Conservation (phyloP, 1,139 yeast species). For the Yamadazyma trypodendri region DNA sequence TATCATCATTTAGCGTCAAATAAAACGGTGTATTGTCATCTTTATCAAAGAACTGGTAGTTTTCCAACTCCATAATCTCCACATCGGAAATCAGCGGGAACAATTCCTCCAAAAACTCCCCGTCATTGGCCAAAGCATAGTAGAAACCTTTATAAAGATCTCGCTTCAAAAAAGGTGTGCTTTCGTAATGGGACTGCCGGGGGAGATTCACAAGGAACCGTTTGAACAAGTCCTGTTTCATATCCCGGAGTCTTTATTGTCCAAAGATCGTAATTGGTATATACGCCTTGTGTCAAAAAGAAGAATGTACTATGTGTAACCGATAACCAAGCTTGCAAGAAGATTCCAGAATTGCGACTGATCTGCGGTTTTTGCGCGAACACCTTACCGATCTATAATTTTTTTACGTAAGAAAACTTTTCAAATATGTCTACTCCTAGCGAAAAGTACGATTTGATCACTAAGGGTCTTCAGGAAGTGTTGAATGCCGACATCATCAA, state of each 20-base stretch:
- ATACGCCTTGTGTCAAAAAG: not conserved
- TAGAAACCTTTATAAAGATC: constrained; percentile 28
- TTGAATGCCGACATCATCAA: constrained; percentile 86
- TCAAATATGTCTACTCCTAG: constrained; percentile 33
- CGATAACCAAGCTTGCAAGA: constrained; percentile 1
- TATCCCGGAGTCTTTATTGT: not conserved
- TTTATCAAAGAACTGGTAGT: constrained; percentile 5
- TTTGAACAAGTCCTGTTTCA: constrained; percentile 23
- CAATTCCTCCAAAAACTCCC: constrained; percentile 23
- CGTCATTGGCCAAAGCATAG: constrained; percentile 33
- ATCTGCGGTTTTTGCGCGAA: too few relatives aligned
- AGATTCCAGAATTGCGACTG: constrained; percentile 3
- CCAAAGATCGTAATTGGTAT: not conserved
- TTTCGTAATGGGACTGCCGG: constrained; percentile 22
- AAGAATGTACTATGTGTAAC: not conserved
- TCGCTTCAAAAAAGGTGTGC: constrained; percentile 15
- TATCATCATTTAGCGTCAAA: constrained; percentile 1
- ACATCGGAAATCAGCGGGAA: constrained; percentile 26
- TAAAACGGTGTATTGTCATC: constrained; percentile 3
- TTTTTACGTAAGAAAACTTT: not conserved
- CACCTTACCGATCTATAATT: too few relatives aligned
- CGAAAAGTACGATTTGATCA: constrained; percentile 74
- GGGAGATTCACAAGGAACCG: constrained; percentile 26
- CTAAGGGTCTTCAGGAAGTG: constrained; percentile 87
- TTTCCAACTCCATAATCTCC: constrained; percentile 18